Evolutionary conservation across 306 rosid genomes (phyloP).

Genomic region (Elaeagnus macrophylla): DNA sequence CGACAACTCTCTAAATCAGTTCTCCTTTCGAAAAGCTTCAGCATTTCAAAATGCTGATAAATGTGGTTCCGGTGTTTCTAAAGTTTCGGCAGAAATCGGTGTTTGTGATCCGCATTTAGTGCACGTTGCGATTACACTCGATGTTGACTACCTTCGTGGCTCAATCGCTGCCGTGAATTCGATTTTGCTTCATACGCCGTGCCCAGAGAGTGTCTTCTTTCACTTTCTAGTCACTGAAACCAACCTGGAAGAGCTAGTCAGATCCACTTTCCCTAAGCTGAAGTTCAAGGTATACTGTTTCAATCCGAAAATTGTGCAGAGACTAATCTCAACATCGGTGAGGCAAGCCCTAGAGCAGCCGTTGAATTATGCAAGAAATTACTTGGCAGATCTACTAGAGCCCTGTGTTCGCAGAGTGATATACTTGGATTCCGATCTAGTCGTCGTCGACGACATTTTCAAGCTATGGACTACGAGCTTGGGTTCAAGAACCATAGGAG

Average conservation of each 20-base stretch:
- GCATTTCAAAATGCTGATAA: conserved; percentile 48
- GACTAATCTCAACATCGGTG: conserved; percentile 60
- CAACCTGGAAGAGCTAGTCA: conserved; percentile 39
- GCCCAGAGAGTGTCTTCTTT: conserved; percentile 60
- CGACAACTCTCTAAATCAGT: conserved; percentile 13
- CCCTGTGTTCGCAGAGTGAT: conserved; percentile 52
- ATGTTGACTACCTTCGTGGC: conserved; percentile 70
- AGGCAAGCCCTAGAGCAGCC: conserved; percentile 76
- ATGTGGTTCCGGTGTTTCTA: conserved; percentile 25
- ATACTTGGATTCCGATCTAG: conserved; percentile 64
- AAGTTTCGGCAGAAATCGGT: conserved; percentile 5
- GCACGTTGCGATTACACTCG: conserved; percentile 70
- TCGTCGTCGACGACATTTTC: conserved; percentile 50
- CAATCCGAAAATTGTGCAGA: conserved; percentile 41
- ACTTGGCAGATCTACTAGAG: conserved; percentile 56
- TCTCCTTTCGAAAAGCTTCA: conserved; percentile 40
- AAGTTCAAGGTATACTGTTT: conserved; percentile 65
- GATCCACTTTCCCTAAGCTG: conserved; percentile 56
- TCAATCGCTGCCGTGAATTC: conserved; percentile 79
- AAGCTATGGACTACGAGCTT: conserved; percentile 53
- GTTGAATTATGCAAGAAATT: conserved; percentile 64
- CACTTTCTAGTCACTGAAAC: conserved; percentile 58
- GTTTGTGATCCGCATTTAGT: conserved; percentile 55
- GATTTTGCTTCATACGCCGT: conserved; percentile 44
- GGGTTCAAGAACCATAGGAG: conserved; percentile 44